Percentiles rank a stretch among this genome's conserved stretches.
phyloP scores from a whole-genome alignment of 1,284 basidiomycete genomes.

The Marasmius oreades region DNA sequence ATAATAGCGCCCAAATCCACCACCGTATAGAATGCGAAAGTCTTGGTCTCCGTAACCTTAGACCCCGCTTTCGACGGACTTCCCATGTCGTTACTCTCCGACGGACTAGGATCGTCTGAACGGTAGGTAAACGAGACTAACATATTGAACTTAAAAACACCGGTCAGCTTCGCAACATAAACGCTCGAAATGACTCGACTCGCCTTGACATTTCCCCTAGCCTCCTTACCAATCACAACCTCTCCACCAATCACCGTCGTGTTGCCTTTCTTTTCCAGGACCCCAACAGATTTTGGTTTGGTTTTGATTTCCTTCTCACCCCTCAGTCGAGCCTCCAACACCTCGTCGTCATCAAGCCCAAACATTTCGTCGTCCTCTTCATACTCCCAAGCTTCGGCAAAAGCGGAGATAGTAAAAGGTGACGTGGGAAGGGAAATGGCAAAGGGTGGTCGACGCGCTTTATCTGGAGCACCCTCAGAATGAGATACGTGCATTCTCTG shows the following conservation, averaged over 20 bases:
- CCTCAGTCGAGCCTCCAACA: constrained; percentile 32
- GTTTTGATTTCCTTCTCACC: constrained; percentile 42
- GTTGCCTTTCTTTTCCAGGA: constrained; percentile 84
- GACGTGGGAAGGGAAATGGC: constrained; percentile 73
- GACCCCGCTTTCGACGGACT: constrained; percentile 47
- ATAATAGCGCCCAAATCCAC: constrained; percentile 74
- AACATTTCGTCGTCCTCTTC: constrained; percentile 89
- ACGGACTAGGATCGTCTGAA: constrained; percentile 74
- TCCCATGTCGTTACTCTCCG: constrained; percentile 50
- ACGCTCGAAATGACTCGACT: constrained; percentile 23
- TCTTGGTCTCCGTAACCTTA: constrained; percentile 63
- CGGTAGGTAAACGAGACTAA: constrained; percentile 90
- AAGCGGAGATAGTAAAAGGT: constrained; percentile 80
- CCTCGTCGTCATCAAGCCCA: constrained; percentile 66
- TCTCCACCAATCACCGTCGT: constrained; percentile 83
- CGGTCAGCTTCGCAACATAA: constrained; percentile 1
- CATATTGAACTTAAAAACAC: constrained; percentile 79
- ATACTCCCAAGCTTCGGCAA: constrained; percentile 94
- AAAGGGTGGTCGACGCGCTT: constrained; percentile 65
- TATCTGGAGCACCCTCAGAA: constrained; percentile 37
- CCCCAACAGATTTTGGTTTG: constrained; percentile 68
- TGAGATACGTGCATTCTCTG: constrained; percentile 50
- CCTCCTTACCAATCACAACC: constrained; percentile 74
- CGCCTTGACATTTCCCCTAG: constrained; percentile 72
- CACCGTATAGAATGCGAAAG: constrained; percentile 82